phyloP scores from a whole-genome alignment of 1,139 yeast species.

The Keqinozyma sinolaborantium region DNA sequence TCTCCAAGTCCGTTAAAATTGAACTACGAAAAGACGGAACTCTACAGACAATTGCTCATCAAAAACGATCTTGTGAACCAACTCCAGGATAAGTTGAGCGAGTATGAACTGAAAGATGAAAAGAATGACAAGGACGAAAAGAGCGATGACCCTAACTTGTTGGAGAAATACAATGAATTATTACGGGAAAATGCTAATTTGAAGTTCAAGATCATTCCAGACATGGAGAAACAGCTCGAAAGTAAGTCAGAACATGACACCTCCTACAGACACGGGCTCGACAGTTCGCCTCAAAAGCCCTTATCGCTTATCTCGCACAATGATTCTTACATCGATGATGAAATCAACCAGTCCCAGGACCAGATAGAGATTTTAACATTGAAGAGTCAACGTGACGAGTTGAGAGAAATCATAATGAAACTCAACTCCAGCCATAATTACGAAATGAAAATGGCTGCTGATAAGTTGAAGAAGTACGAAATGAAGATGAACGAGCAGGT shows the following conservation, averaged over 20 bases:
- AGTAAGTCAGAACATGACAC: background rate
- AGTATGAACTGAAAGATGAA: constrained; percentile 16
- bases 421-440: constrained; percentile 32
- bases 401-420: constrained; percentile 50
- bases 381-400: constrained; percentile 54
- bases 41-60: constrained; percentile 42
- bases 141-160: constrained; percentile 20
- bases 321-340: constrained; percentile 10
- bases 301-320: constrained; percentile 15
- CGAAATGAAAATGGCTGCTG: constrained; percentile 38
- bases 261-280: constrained; percentile 1
- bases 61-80: constrained; percentile 48
- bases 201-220: constrained; percentile 38
- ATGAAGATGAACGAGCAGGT: constrained; percentile 32
- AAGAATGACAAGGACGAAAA: constrained; percentile 5
- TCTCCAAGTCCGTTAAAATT: constrained; percentile 54
- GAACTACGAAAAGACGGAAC: constrained; percentile 53
- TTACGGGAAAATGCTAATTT: constrained; percentile 42
- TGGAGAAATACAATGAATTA: constrained; percentile 36
- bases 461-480: constrained; percentile 42
- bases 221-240: constrained; percentile 29
- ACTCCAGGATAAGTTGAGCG: constrained; percentile 38
- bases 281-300: constrained; percentile 7
- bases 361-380: constrained; percentile 33
- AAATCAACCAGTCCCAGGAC: constrained; percentile 20